Conservation (phyloP, 2,329 filamentous ascomycete species). For the Ilyonectria sp. region DNA sequence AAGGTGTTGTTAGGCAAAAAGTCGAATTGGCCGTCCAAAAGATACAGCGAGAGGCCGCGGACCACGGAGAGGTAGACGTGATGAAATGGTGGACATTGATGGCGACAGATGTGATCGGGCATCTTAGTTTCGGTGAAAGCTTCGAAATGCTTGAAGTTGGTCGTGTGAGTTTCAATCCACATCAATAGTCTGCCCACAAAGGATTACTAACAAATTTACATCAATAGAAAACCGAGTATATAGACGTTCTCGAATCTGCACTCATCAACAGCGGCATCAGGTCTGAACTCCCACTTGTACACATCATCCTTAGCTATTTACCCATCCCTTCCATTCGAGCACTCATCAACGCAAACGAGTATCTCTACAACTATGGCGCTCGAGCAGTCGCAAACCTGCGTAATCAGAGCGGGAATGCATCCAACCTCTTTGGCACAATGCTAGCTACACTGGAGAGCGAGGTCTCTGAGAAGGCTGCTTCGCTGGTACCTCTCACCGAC, state of each 20-base stretch:
- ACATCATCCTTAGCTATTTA: slow-evolving; percentile 4
- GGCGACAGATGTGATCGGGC: slow-evolving; percentile 33
- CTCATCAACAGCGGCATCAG: slow-evolving; percentile 13
- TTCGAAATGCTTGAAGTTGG: slow-evolving; percentile 35
- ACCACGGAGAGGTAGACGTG: slow-evolving; percentile 12
- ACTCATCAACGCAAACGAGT: slow-evolving; percentile 1
- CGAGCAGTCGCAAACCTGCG: slow-evolving; percentile 14
- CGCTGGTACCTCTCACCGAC: slow-evolving; percentile 9
- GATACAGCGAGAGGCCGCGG: slow-evolving; percentile 14
- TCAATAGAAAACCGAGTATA: slow-evolving; percentile 10
- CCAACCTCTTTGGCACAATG: slow-evolving; percentile 21
- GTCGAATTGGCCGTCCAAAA: slow-evolving; percentile 8
- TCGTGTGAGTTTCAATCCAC: slow-evolving; percentile 11
- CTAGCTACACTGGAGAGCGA: slow-evolving; percentile 5
- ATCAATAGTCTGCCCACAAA: neutral
- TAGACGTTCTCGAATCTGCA: slow-evolving; percentile 3
- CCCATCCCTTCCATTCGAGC: slow-evolving; percentile 8
- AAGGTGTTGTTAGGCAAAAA: slow-evolving; percentile 18
- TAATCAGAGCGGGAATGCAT: slow-evolving; percentile 10
- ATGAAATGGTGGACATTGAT: slow-evolving; percentile 41
- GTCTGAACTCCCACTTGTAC: slow-evolving; percentile 7
- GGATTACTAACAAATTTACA: neutral
- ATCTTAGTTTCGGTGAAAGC: slow-evolving; percentile 34
- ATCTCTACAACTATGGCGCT: slow-evolving; percentile 12
- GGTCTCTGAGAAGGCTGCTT: neutral